Evolutionary conservation across 2,329 filamentous ascomycete species (phyloP).

Genomic region (Sclerotinia glacialis): DNA sequence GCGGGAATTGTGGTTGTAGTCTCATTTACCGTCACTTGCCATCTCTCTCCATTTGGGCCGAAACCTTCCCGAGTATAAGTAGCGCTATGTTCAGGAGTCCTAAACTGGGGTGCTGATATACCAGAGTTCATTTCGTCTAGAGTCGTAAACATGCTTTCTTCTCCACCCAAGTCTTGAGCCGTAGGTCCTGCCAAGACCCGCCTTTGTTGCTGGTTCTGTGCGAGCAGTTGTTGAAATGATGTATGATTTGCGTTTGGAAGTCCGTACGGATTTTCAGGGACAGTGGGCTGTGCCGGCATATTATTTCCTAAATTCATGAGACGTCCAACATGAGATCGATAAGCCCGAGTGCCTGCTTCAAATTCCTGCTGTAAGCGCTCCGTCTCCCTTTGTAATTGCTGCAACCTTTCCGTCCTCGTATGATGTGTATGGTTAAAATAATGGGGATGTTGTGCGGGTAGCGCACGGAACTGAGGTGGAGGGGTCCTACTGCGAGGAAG

Average conservation of each 20-base stretch:
- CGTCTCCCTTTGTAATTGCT: constrained; percentile 49
- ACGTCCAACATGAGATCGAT: constrained; percentile 6
- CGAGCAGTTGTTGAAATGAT: constrained; percentile 19
- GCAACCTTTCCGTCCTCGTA: constrained; percentile 44
- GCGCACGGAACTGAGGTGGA: constrained; percentile 26
- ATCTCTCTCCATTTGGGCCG: constrained; percentile 51
- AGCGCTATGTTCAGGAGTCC: constrained; percentile 42
- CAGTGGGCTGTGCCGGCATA: constrained; percentile 4
- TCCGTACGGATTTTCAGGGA: constrained; percentile 9
- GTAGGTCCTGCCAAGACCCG: constrained; percentile 33
- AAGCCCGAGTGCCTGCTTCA: constrained; percentile 25
- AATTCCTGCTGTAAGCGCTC: constrained; percentile 44
- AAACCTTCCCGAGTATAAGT: constrained; percentile 50
- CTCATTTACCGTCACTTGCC: constrained; percentile 53
- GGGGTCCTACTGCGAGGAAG: constrained; percentile 14
- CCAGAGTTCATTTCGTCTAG: constrained; percentile 33
- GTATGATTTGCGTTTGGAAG: constrained; percentile 6
- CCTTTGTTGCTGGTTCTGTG: constrained; percentile 20
- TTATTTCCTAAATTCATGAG: constrained; percentile 21
- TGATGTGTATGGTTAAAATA: constrained; percentile 29
- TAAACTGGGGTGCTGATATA: constrained; percentile 35
- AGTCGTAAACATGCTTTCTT: constrained; percentile 24
- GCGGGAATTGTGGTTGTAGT: constrained; percentile 37
- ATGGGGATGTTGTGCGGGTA: constrained; percentile 33
- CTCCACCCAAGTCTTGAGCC: constrained; percentile 27